Evolutionary conservation across 495 filamentous ascomycete species (phyloP), one percentile per base, ranked within the genome.

Genomic region (Annulohypoxylon stygium): DNA sequence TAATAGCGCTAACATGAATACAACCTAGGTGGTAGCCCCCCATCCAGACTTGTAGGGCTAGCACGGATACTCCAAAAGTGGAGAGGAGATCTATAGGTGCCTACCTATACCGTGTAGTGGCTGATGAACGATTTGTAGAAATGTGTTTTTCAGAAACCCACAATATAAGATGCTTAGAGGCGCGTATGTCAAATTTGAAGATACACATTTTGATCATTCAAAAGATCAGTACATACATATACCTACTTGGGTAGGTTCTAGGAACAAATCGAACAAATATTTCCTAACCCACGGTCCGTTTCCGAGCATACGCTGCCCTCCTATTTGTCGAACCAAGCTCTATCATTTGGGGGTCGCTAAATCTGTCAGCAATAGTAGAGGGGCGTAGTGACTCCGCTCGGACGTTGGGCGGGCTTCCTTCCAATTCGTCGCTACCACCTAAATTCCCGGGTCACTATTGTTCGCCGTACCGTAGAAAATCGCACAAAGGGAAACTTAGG

Each of bases 381-480:
- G n/a, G 43, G 43, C 43, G 8, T 14, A 47, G n/a, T 1, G 16
- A 47, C 43, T 45, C 47, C 45, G 36, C 45, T 45, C 25, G 61
- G 61, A 33, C 30, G 30, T 47, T 43, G 20, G 50, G 39, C 7
- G 18, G 45, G 18, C 43, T 47, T 41, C 12, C 45, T 64, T 64
- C 47, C 30, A 64, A 64, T 39, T 53, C 45, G 47, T 64, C n/a
- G 16, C 7, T 48, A n/a, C 50, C 55, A 30, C 30, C 5, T 30
- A 30, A 45, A 43, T 43, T 43, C 48, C 48, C 62, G 54, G 16
- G 23, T 12, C 9, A 23, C 50, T 65, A 65, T 36, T 18, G 39
- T 43, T 43, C 39, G 39, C 34, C 26, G 25, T 12, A 37, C 61
- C 61, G 37, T 54, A 54, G 16, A 36, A 4, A 8, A 11, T 11